phyloP scores from a whole-genome alignment of 768 basidiomycete genomes.

The Mycena capillaripes region DNA sequence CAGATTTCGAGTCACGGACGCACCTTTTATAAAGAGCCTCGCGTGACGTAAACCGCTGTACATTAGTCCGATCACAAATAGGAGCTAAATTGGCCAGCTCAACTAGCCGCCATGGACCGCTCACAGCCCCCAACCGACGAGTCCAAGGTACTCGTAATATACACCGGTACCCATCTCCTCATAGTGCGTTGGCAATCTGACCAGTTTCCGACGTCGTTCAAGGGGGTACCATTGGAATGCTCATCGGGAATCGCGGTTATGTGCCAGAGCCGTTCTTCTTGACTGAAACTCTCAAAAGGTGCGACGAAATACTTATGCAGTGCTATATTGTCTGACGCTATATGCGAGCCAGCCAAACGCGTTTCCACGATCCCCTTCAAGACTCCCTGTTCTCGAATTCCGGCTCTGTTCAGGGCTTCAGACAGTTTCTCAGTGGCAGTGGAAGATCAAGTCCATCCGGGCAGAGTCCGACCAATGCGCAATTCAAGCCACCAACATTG shows the following conservation, averaged over 20 bases:
- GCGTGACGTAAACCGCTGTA: no score
- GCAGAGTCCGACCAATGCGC: slow-evolving; percentile 40
- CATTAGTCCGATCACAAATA: slow-evolving; percentile 15
- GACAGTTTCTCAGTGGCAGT: slow-evolving; percentile 77
- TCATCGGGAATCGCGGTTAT: not conserved
- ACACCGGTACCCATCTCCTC: slow-evolving; percentile 66
- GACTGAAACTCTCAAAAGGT: slow-evolving; percentile 75
- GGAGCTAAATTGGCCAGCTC: slow-evolving; percentile 13
- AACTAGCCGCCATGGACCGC: slow-evolving; percentile 59
- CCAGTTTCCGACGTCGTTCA: not conserved
- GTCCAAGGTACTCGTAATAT: slow-evolving; percentile 87
- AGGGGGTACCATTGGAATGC: slow-evolving; percentile 80
- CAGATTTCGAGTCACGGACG: slow-evolving; percentile 31
- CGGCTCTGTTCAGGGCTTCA: slow-evolving; percentile 82
- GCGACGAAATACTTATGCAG: not conserved
- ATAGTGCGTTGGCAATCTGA: not conserved
- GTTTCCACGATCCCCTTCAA: slow-evolving; percentile 93
- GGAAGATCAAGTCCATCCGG: slow-evolving; percentile 68
- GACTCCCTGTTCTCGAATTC: slow-evolving; percentile 90
- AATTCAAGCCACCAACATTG: slow-evolving; percentile 55
- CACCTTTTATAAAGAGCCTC: slow-evolving; percentile 8
- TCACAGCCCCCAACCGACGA: slow-evolving; percentile 69
- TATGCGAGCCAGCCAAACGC: slow-evolving; percentile 72
- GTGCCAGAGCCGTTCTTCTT: slow-evolving; percentile 87
- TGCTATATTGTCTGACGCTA: not conserved